Conservation (phyloP, 768 basidiomycete species). For the Candolleomyces aberdarensis region DNA sequence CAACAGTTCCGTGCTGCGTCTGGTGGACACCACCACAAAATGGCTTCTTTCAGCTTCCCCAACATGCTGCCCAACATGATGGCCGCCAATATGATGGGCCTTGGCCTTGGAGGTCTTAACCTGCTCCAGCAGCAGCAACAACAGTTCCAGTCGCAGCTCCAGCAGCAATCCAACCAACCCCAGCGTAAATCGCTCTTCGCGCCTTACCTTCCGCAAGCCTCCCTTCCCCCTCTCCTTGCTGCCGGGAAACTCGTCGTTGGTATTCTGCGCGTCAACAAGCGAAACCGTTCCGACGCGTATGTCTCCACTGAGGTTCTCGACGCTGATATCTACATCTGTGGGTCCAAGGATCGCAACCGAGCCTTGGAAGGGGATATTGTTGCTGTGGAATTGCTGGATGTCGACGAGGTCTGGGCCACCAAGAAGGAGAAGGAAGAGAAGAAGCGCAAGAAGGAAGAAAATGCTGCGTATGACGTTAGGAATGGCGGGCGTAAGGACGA, state of each 20-base stretch:
- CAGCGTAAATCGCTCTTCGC: slow-evolving; percentile 98
- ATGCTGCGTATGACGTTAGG: slow-evolving; percentile 88
- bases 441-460: slow-evolving; percentile 99
- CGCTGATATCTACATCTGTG: slow-evolving; percentile 98
- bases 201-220: slow-evolving; percentile 97
- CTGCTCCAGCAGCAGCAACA: slow-evolving; percentile 91
- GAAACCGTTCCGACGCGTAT: slow-evolving; percentile 97
- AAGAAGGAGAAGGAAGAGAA: slow-evolving; percentile 99
- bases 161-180: slow-evolving; percentile 88
- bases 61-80: slow-evolving; percentile 98
- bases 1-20: slow-evolving; percentile 96
- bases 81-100: slow-evolving; percentile 95
- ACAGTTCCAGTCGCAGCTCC: slow-evolving; percentile 93
- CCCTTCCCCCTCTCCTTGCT: slow-evolving; percentile 91
- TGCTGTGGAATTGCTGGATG: slow-evolving; percentile 95
- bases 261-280: slow-evolving; percentile 95
- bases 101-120: slow-evolving; percentile 78
- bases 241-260: slow-evolving; percentile 98
- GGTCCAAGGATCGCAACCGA: slow-evolving; percentile 97
- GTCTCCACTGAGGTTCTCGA: slow-evolving; percentile 97
- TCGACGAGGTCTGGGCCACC: slow-evolving; percentile 96
- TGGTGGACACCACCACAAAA: slow-evolving; percentile 93
- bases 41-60: slow-evolving; percentile 96
- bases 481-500: slow-evolving; percentile 83
- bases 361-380: slow-evolving; percentile 98